A percentile compares a stretch with the other conserved stretches of the same genome.
Conservation (phyloP, 225 moss, liverwort and hornwort species). For the Physcomitrium patens region DNA sequence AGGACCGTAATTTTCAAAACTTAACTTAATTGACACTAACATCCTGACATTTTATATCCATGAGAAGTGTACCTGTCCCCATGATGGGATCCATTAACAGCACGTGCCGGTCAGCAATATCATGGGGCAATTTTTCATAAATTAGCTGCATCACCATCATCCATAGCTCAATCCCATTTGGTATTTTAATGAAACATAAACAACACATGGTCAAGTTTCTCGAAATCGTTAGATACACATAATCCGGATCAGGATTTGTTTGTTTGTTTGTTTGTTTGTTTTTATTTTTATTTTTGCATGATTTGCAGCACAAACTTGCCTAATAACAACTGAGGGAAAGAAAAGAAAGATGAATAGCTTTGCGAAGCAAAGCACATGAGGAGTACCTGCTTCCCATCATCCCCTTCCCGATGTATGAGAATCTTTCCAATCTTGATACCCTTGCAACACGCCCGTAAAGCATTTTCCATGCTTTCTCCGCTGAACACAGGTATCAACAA, state of each 20-base stretch:
- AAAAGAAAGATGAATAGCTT: neutral
- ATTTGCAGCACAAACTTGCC: neutral
- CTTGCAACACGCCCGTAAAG: slow-evolving; percentile 94
- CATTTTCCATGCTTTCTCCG: slow-evolving; percentile 99
- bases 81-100: slow-evolving; percentile 88
- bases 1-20: neutral
- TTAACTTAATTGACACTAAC: slow-evolving; percentile 11
- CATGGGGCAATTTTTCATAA: slow-evolving; percentile 87
- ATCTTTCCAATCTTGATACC: slow-evolving; percentile 98
- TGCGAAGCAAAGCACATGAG: slow-evolving; percentile 5
- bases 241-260: too few species aligned
- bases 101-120: slow-evolving; percentile 87
- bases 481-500: slow-evolving; percentile 39
- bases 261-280: too few species aligned
- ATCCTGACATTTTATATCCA: neutral
- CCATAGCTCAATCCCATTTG: too few species aligned
- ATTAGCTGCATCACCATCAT: slow-evolving; percentile 57
- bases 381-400: slow-evolving; percentile 81
- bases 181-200: neutral
- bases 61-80: slow-evolving; percentile 65
- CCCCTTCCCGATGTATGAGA: slow-evolving; percentile 92
- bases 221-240: too few species aligned
- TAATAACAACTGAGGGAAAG: slow-evolving; percentile 6
- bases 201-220: neutral
- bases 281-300: too few species aligned